Conservation (phyloP, 257 asterid species). For the Orobanche coerulescens region DNA sequence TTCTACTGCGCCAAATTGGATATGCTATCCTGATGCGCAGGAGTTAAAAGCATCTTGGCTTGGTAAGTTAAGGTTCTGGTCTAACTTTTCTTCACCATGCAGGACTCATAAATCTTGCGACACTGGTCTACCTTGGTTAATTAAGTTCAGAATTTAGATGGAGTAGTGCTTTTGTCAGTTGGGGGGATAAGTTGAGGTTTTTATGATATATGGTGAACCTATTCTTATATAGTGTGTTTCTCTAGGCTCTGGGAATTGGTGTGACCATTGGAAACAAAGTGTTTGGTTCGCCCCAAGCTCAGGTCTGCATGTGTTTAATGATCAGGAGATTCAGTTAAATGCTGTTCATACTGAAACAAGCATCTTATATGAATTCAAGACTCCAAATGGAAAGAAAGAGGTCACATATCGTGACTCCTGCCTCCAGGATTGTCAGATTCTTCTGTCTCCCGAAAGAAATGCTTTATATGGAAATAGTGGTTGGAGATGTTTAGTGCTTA, state of each 20-base stretch:
- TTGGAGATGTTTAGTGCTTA: conserved; percentile 71
- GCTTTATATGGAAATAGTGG: conserved; percentile 58
- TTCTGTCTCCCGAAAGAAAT: conserved; percentile 58
- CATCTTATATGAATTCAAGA: conserved; percentile 49
- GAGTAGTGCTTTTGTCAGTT: not conserved
- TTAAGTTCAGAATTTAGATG: not conserved
- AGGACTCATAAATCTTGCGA: not conserved
- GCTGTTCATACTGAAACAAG: conserved; percentile 63
- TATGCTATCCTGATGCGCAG: conserved; percentile 25
- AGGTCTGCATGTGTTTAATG: conserved; percentile 50
- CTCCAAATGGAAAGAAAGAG: conserved; percentile 27
- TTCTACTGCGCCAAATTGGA: conserved; percentile 79
- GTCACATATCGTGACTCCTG: conserved; percentile 23
- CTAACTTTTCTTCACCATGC: conserved; percentile 8
- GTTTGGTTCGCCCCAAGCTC: conserved; percentile 66
- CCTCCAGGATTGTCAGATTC: conserved; percentile 39
- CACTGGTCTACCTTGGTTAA: not conserved
- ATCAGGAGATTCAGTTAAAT: conserved; percentile 44
- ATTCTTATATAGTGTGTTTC: conserved; percentile 19
- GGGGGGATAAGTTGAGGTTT: not conserved
- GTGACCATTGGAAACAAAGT: conserved; percentile 98
- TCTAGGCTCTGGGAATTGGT: conserved; percentile 61
- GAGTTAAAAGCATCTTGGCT: conserved; percentile 32
- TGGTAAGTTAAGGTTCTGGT: conserved; percentile 32
- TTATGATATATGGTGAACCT: not conserved